Evolutionary conservation across 345 rosid genomes (phyloP).

Genomic region (Passiflora organensis): DNA sequence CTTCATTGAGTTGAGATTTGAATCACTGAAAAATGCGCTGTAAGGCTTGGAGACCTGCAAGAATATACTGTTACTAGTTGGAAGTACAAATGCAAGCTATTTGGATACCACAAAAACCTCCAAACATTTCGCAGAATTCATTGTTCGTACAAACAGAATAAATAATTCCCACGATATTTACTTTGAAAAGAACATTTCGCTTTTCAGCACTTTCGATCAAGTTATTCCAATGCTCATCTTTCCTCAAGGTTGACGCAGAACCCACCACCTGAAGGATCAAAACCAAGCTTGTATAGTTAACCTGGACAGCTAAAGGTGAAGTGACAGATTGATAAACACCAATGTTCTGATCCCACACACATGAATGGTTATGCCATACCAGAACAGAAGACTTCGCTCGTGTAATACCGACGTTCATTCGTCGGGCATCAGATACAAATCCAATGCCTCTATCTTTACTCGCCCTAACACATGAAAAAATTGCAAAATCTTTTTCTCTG

Average conservation of each 20-base stretch:
- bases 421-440: slow-evolving; percentile 72
- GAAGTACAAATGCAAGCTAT: background rate
- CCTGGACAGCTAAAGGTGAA: background rate
- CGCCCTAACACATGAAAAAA: slow-evolving; percentile 93
- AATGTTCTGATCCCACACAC: background rate
- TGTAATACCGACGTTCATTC: slow-evolving; percentile 96
- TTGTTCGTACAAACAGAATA: no score
- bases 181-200: slow-evolving; percentile 60
- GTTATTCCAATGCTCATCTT: slow-evolving; percentile 74
- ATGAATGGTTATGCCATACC: slow-evolving; percentile 38
- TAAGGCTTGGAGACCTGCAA: slow-evolving; percentile 80
- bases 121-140: background rate
- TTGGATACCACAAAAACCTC: background rate
- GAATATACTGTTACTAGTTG: slow-evolving; percentile 6
- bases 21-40: slow-evolving; percentile 51
- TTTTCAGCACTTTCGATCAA: slow-evolving; percentile 71
- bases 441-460: slow-evolving; percentile 63
- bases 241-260: slow-evolving; percentile 64
- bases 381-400: slow-evolving; percentile 88
- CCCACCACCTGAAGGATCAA: slow-evolving; percentile 70
- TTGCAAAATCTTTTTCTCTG: slow-evolving; percentile 89
- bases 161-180: slow-evolving; percentile 3
- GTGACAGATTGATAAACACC: background rate
- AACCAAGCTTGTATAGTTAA: background rate
- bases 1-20: slow-evolving; percentile 48